Conservation (phyloP, 257 asterid species). For the Fraxinus anomala region DNA sequence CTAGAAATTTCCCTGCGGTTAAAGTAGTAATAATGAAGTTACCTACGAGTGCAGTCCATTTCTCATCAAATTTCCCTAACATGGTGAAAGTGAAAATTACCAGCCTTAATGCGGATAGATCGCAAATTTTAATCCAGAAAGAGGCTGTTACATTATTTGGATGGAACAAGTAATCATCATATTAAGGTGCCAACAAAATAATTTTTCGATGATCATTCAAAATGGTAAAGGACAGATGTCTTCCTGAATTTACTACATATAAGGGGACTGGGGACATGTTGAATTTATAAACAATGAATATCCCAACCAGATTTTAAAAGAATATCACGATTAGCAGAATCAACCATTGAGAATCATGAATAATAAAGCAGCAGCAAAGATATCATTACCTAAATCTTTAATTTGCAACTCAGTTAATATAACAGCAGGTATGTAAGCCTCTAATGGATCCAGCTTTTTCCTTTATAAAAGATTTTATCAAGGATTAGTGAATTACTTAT, state of each 20-base stretch:
- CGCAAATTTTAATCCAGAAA: no score
- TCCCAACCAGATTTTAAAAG: not conserved
- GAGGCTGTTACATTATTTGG: no score
- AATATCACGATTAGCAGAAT: not conserved
- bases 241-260: no score
- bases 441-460: conserved; percentile 96
- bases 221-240: no score
- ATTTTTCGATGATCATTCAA: no score
- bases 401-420: conserved; percentile 83
- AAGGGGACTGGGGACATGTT: no score
- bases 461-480: conserved; percentile 34
- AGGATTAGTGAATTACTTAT: conserved; percentile 1
- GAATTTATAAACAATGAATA: no score
- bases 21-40: conserved; percentile 4
- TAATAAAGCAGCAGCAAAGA: not conserved
- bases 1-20: conserved; percentile 61
- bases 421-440: conserved; percentile 88
- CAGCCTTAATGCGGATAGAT: no score
- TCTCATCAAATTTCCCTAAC: not conserved
- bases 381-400: conserved; percentile 71
- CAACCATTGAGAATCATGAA: not conserved
- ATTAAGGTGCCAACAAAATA: no score
- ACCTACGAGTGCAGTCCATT: not conserved
- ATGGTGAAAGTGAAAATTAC: no score
- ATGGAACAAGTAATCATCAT: no score